Evolutionary conservation across 2,329 filamentous ascomycete species (phyloP), one percentile per base, ranked within the genome.

Genomic region (Didymella exigua): DNA sequence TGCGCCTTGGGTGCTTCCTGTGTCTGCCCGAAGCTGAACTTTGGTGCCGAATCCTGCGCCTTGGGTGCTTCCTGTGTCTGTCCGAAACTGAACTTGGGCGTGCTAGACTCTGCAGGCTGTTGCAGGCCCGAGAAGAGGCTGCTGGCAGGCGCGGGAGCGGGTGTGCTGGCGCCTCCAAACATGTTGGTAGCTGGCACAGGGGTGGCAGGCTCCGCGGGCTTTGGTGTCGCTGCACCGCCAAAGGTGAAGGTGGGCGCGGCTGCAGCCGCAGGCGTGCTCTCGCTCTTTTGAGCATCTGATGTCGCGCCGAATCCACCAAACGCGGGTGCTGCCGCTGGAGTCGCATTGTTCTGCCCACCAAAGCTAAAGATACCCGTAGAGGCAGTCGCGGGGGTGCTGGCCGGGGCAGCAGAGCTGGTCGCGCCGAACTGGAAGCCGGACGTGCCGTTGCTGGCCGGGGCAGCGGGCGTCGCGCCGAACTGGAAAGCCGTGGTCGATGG

Each of bases 301-400:
- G 29, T 40, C 34, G 60, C 47, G 19, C 63, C 65, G 47, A 62
- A 68, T n/a, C 56, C 60, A 42, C 51, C 51, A 40, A 64, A 64
- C 13, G 51, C 23, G 18, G 48, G 60, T 37, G 56, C 49, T n/a
- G 57, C 44, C 14, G 55, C 49, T 9, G 63, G 56, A 9, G 59
- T 42, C 19, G 61, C 45, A 18, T 26, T 40, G 14, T 45, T 58
- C 16, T 60, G 63, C 8, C 61, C 58, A 26, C 61, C 58, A n/a
- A 64, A 61, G 9, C 52, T 56, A 26, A 67, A 67, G 11, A 58
- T 42, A 41, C 52, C 55, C 34, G 54, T 60, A 10, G 59, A 56
- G 16, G 62, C 49, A 18, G 64, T 42, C 7, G 62, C 58, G 9
- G 65, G 48, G 0, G 61, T 61, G 34, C 30, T 61, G 19, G 46